These are phyloP conservation scores for Durusdinium trenchii DNA, from an alignment of 73 alveolate species.

Conservation along the genomic window DNA sequence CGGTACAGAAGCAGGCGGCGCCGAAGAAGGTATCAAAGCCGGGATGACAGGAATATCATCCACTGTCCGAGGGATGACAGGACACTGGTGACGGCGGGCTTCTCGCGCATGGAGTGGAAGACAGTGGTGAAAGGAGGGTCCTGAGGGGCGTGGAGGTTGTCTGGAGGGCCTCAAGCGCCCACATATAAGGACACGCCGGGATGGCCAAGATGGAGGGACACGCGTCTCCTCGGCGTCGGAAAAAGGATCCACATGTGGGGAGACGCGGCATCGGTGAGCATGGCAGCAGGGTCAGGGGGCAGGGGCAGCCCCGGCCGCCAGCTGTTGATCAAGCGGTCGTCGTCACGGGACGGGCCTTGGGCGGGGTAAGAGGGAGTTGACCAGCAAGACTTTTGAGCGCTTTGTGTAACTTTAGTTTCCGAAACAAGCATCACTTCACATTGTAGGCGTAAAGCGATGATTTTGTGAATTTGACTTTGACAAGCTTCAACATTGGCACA, in stretches of 20 bases:
- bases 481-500: constrained; percentile 14
- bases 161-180: background rate
- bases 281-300: no score
- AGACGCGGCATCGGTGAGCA: no score
- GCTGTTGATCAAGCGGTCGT: no score
- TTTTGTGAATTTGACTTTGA: constrained; percentile 8
- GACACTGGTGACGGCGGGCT: background rate
- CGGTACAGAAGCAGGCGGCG: background rate
- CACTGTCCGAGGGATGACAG: background rate
- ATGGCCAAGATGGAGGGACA: background rate
- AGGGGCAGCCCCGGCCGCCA: no score
- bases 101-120: background rate
- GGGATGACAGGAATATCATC: background rate
- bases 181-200: background rate
- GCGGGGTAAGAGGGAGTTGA: no score
- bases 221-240: background rate
- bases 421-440: background rate
- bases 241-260: background rate
- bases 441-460: background rate
- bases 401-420: background rate
- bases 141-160: background rate
- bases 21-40: background rate
- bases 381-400: constrained; percentile 22
- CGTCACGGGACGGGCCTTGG: no score
- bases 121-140: background rate